Base-by-base conservation (phyloP, 371 early-diverging fungal species). In the Batrachochytrium dendrobatidis region DNA sequence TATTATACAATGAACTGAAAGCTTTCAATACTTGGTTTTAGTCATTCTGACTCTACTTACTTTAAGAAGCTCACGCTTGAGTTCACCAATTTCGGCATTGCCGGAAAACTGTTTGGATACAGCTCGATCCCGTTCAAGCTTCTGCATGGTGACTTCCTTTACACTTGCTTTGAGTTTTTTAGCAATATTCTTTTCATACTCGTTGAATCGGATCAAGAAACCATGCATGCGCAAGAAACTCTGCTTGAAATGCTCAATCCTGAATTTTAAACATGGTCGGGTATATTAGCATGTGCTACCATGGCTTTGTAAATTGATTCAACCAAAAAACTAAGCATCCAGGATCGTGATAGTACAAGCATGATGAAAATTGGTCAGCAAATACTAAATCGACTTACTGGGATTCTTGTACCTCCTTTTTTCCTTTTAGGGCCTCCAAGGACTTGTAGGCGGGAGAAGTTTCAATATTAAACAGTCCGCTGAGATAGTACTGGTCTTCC, bases 41-140 rank as follows among this genome's bases (percentile, higher is more conserved):
- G 15, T 8, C 48, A 8, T 6, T 46, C 48, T 6, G 8, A 28
- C 25, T 24, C 22, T 4, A 8, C 8, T 46, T 28, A 81, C 79
- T 62, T 74, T 76, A 1, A 80, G 43, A 30, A 81, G 69, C 59
- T 82, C 81, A 35, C 82, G 43, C 58, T 73, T 79, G 53, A 82
- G 60, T 31, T 82, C 78, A 10, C 79, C 82, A 56, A 80, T 80
- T 49, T 70, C 69, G 2, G 75, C 64, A 55, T 76, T 78, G 43
- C 72, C 72, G 12, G 69, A 55, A 50, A 70, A 82, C 50, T 69
- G 70, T 33, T 72, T 66, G 31, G 65, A 68, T 18, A 64, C 70
- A 17, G 66, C 65, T 28, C 70, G 57, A 53, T 81, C 81, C 25
- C 74, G 66, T 49, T 82, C 80, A 56, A 79, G 58, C 30, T 70